A percentile compares a stretch with the other conserved stretches of the same genome.
Evolutionary conservation across 2,329 filamentous ascomycete species (phyloP).

Genomic region (Hypoxylon sp.): DNA sequence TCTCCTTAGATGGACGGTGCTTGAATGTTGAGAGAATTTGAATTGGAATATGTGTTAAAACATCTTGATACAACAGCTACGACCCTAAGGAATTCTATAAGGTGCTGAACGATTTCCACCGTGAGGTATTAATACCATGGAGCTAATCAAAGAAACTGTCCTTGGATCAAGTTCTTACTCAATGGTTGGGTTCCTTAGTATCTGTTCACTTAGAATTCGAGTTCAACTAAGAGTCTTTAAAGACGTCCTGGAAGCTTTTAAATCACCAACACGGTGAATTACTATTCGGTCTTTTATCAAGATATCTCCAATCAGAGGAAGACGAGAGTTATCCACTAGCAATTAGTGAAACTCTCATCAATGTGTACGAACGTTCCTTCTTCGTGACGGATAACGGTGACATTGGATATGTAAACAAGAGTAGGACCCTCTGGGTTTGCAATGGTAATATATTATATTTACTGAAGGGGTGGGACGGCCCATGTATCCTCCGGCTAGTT

Average conservation of each 20-base stretch:
- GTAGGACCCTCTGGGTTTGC: not conserved
- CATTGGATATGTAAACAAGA: not conserved
- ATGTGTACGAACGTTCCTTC: not conserved
- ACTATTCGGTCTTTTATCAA: not conserved
- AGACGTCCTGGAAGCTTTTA: not conserved
- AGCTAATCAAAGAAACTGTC: not conserved
- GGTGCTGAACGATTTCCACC: not conserved
- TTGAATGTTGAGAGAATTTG: not conserved
- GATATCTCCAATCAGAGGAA: conserved; percentile 2
- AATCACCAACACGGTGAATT: not conserved
- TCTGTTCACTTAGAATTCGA: not conserved
- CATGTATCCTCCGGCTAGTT: conserved; percentile 4
- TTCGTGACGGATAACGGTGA: not conserved
- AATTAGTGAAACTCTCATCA: not conserved
- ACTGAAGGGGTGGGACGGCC: not conserved
- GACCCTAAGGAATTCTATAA: not conserved
- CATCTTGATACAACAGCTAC: not conserved
- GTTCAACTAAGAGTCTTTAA: not conserved
- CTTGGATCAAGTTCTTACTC: not conserved
- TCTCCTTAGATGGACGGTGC: not conserved
- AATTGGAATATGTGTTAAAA: not conserved
- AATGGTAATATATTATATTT: not conserved
- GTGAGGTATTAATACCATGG: not conserved
- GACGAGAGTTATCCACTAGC: not conserved
- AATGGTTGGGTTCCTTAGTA: not conserved